Conservation (phyloP, 805 yeast genomes). For the Monosporozyma solicola region DNA sequence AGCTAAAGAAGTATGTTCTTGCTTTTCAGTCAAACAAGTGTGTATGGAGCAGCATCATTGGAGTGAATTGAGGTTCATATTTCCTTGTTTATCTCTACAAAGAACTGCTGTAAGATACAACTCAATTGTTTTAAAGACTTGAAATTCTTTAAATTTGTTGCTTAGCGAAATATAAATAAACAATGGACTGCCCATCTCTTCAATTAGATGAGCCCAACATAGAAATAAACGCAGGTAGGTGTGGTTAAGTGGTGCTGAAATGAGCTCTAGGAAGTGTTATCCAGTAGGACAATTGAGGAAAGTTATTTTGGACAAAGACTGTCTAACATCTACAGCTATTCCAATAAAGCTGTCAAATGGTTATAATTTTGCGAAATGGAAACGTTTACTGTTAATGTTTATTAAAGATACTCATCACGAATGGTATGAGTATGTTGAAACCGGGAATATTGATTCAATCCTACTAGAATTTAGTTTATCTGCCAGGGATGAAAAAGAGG, state of each 20-base stretch:
- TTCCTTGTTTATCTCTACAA: background rate
- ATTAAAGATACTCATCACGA: background rate
- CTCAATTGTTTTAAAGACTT: background rate
- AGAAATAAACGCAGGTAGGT: background rate
- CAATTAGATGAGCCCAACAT: background rate
- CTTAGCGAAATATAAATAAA: background rate
- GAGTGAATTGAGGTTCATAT: background rate
- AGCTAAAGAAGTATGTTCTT: too few species aligned
- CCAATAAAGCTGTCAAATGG: background rate
- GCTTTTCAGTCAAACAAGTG: background rate
- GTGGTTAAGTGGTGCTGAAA: background rate
- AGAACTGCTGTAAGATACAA: background rate
- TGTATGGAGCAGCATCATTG: background rate
- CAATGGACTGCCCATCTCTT: background rate
- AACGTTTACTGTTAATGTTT: background rate
- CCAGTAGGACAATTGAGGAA: background rate
- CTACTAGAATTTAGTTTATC: background rate
- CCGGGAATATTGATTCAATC: background rate
- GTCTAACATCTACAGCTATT: background rate
- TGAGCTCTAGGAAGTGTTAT: background rate
- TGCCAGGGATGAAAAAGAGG: background rate
- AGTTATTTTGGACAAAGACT: background rate
- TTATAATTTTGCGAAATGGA: background rate
- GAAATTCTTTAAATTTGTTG: background rate
- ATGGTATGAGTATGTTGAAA: background rate